phyloP scores from a whole-genome alignment of 192 early-diverging fungal genomes.

The Physocladia obscura region DNA sequence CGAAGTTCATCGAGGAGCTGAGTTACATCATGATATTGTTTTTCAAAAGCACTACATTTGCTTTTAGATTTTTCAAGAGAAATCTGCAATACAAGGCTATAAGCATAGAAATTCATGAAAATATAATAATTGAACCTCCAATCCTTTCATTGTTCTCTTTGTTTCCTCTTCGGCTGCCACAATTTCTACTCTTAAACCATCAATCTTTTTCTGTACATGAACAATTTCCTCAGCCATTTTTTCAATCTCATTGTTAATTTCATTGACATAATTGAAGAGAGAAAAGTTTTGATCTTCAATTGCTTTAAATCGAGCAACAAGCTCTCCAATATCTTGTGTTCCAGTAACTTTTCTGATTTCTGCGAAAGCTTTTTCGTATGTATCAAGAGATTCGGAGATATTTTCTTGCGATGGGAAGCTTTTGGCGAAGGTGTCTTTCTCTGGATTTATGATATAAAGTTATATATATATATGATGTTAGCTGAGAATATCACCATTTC shows the following conservation, averaged over 20 bases:
- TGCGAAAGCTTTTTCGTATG: conserved; percentile 52
- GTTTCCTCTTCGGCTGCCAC: conserved; percentile 47
- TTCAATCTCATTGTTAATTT: conserved; percentile 65
- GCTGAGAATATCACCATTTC: conserved; percentile 13
- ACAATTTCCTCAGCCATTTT: conserved; percentile 57
- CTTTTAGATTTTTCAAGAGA: conserved; percentile 34
- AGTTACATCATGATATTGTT: conserved; percentile 41
- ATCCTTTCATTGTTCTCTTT: conserved; percentile 33
- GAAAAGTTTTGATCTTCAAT: conserved; percentile 66
- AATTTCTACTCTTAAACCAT: conserved; percentile 42
- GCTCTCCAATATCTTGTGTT: conserved; percentile 49
- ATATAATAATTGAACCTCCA: conserved; percentile 36
- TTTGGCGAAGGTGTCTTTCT: conserved; percentile 32
- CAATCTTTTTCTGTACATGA: conserved; percentile 49
- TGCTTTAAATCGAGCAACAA: conserved; percentile 56
- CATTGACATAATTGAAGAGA: conserved; percentile 69
- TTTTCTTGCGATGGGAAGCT: conserved; percentile 50
- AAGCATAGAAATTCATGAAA: not conserved
- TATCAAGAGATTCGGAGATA: conserved; percentile 46
- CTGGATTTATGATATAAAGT: too few species aligned
- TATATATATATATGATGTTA: too few species aligned
- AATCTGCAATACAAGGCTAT: conserved; percentile 20
- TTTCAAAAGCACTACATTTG: conserved; percentile 37
- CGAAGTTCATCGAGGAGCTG: conserved; percentile 38
- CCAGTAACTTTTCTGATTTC: conserved; percentile 60